These are phyloP conservation scores for Euphorbia pulcherrima DNA, from an alignment of 345 rosid genomes.

Conservation along the genomic window DNA sequence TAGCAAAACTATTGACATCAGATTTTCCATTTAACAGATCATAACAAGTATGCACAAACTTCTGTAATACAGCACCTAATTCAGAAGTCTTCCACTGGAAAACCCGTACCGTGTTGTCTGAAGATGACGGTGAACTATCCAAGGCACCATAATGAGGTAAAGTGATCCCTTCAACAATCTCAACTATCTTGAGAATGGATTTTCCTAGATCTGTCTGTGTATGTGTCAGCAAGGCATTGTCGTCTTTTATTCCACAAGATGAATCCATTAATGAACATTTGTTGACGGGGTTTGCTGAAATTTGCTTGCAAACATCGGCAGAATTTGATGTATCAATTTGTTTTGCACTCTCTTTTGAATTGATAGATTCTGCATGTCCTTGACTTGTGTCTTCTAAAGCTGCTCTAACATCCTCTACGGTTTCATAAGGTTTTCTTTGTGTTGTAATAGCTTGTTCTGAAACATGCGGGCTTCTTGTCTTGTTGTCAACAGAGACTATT, in stretches of 20 bases:
- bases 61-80: constrained; percentile 44
- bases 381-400: constrained; percentile 39
- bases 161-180: constrained; percentile 62
- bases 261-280: constrained; percentile 22
- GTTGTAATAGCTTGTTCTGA: constrained; percentile 42
- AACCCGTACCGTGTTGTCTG: constrained; percentile 66
- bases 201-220: constrained; percentile 43
- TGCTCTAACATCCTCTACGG: constrained; percentile 52
- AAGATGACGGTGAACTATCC: constrained; percentile 43
- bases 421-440: constrained; percentile 41
- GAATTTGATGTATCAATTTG: constrained; percentile 11
- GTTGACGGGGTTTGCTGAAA: constrained; percentile 27
- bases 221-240: constrained; percentile 9
- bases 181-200: constrained; percentile 55
- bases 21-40: constrained; percentile 57
- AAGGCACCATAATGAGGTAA: constrained; percentile 25
- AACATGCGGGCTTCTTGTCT: constrained; percentile 35
- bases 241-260: constrained; percentile 17
- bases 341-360: constrained; percentile 24
- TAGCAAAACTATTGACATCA: constrained; percentile 49
- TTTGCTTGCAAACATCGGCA: constrained; percentile 16
- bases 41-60: constrained; percentile 60
- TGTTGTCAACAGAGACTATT: constrained; percentile 45
- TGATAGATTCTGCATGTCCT: constrained; percentile 14
- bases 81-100: constrained; percentile 92